Base-by-base conservation (phyloP, 2,329 filamentous ascomycete genomes). In the Daldinia sp. region DNA sequence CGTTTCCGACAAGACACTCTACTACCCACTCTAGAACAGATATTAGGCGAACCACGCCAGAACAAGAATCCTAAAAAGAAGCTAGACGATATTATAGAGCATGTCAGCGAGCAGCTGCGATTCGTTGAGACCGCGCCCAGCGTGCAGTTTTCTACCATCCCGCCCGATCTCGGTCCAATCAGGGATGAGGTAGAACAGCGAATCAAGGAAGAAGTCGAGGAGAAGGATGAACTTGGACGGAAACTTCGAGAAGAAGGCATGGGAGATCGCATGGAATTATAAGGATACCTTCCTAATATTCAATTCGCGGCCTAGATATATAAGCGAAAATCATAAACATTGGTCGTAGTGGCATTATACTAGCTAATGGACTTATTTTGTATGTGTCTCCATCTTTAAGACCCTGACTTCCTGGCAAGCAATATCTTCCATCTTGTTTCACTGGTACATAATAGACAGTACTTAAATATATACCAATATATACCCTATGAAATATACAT, bases 1-100 rank as follows among this genome's bases (percentile, higher is more conserved):
- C 93, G 96, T 66, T 99, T 99, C 78, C 87, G 91, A 47, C 90
- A 93, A 39, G 91, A 95, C 65, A 93, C 90, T 21, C 85, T 99
- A 11, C 95, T 97, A 74, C 95, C 95, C 0, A 90, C 91, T 3
- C 85, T 98, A n/a, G 87, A 91, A 71, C 84, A 90, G 74, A 87
- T 89, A 39, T 75, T 89, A 37, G 84, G 85, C 49, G 90, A 94
- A 70, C 84, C 85, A 47, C 81, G 85, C 54, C 87, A 89, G 73
- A 97, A 97, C 74, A 87, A 90, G 71, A 96, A 97, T 72, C 85
- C 91, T 4, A 83, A 86, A 50, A 90, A 93, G 72, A 90, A 92
- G 63, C 81, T 97, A 15, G 83, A 89, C 48, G 88, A 90, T 30
- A 89, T 97, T 41, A 84, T 96, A 3, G 84, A 90, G 73, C 88